Evolutionary conservation across 1,139 yeast genomes (phyloP), one percentile per base, ranked within the genome.

Genomic region (Hanseniaspora sp.): DNA sequence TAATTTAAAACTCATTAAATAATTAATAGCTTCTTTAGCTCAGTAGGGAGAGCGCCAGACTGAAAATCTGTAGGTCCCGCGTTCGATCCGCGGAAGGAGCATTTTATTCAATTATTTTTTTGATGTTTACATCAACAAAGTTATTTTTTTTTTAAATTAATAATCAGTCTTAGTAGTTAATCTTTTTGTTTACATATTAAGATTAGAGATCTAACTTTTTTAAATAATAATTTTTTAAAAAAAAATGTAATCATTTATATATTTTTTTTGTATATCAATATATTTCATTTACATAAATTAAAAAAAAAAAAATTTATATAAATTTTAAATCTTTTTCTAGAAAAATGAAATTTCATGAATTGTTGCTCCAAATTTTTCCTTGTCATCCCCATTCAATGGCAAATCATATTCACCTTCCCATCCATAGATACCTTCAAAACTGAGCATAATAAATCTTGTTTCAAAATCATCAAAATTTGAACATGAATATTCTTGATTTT

Each of bases 61-160:
- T 61, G 63, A 59, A 48, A 37, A 80, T 82, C 87, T 82, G 85
- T 77, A 83, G 87, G 90, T 82, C 87, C 83, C 81, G 88, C 81
- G 90, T 83, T 83, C 90, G 84, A 83, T 82, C 88, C 90, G 81
- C 88, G 82, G 84, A 82, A 79, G 73, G 79, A 86, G 88, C 90
- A 82, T 62, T 68, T 67, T 60, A 55, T 53, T 48, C 34, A 35
- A 46, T 48, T 49, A 38, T 46, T 29, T 38, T 55, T 45, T 51
- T 43, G n/a, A 3, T 23, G 23, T 23, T 23, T 23, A 23, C 23
- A 3, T 4, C 23, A 23, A 23, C 23, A 23, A 23, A n/a, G n/a
- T n/a, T n/a, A n/a, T 23, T 23, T 23, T 23, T 23, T 23, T 23
- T 23, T 23, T 23, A 3, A 23, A n/a, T n/a, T n/a, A n/a, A n/a